Evolutionary conservation across 768 basidiomycete genomes (phyloP).

Genomic region (Mycena amicta): DNA sequence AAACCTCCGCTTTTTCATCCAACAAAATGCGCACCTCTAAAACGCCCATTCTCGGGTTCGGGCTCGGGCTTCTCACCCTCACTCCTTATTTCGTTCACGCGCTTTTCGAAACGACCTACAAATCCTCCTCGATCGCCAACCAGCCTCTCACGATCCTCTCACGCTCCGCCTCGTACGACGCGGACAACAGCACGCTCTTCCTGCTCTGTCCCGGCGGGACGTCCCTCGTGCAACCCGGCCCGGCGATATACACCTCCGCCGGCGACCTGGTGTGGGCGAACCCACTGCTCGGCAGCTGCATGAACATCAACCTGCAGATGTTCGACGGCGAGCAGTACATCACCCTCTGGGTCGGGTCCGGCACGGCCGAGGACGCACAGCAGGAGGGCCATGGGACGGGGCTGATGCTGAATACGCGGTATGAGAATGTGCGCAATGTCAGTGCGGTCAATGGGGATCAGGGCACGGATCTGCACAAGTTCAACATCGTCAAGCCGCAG

Average conservation of each 20-base stretch:
- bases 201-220: constrained; percentile 9
- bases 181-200: constrained; percentile 9
- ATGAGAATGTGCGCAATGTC: constrained; percentile 12
- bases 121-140: constrained; percentile 10
- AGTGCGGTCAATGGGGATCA: constrained; percentile 4
- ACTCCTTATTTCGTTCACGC: background rate
- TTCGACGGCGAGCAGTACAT: constrained; percentile 7
- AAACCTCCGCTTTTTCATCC: too few species aligned
- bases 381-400: background rate
- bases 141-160: constrained; percentile 13
- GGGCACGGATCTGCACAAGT: constrained; percentile 13
- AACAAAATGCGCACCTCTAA: too few species aligned
- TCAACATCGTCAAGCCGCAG: constrained; percentile 10
- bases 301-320: constrained; percentile 11
- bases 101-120: constrained; percentile 11
- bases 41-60: too few species aligned
- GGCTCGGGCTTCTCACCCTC: background rate
- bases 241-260: constrained; percentile 10
- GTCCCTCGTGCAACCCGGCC: constrained; percentile 4
- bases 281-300: constrained; percentile 1
- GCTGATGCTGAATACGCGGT: constrained; percentile 7
- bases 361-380: background rate
- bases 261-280: constrained; percentile 18
- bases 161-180: constrained; percentile 7
- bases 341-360: constrained; percentile 8